These are phyloP conservation scores for Venturia pyrina DNA, from an alignment of 2,329 filamentous ascomycete genomes.

Conservation along the genomic window DNA sequence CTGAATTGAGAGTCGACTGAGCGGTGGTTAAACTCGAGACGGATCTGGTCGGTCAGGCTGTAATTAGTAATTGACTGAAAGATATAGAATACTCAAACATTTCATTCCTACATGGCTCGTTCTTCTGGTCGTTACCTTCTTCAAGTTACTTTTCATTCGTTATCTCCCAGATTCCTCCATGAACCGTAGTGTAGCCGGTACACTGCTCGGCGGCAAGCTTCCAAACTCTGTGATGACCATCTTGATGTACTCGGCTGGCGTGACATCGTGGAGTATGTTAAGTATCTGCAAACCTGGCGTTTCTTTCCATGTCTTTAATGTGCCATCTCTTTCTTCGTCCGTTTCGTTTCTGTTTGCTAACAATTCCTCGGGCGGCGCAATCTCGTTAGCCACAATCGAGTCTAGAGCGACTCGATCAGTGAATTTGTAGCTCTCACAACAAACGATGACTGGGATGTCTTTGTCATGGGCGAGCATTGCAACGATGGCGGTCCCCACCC, in stretches of 20 bases:
- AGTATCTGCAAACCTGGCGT: constrained; percentile 44
- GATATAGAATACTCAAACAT: neutral
- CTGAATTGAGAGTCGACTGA: too few species aligned
- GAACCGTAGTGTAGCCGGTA: constrained; percentile 61
- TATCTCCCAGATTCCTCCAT: constrained; percentile 8
- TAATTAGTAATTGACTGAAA: too few species aligned
- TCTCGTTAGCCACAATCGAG: constrained; percentile 89
- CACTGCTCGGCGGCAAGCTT: constrained; percentile 73
- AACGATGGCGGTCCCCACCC: constrained; percentile 76
- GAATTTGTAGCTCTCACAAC: constrained; percentile 94
- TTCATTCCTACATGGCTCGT: constrained; percentile 2
- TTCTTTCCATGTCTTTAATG: constrained; percentile 24
- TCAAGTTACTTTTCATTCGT: too few species aligned
- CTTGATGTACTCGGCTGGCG: constrained; percentile 74
- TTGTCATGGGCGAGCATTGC: constrained; percentile 71
- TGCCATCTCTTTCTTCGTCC: neutral
- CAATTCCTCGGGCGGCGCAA: constrained; percentile 64
- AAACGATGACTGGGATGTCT: constrained; percentile 72
- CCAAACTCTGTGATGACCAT: constrained; percentile 90
- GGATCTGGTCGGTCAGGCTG: neutral
- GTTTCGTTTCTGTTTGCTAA: constrained; percentile 20
- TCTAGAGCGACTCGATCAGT: constrained; percentile 82
- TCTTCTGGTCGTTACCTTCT: neutral
- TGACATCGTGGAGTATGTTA: constrained; percentile 86
- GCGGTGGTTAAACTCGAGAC: neutral